Conservation (phyloP, 2,329 filamentous ascomycete genomes). For the Botrytis fragariae region DNA sequence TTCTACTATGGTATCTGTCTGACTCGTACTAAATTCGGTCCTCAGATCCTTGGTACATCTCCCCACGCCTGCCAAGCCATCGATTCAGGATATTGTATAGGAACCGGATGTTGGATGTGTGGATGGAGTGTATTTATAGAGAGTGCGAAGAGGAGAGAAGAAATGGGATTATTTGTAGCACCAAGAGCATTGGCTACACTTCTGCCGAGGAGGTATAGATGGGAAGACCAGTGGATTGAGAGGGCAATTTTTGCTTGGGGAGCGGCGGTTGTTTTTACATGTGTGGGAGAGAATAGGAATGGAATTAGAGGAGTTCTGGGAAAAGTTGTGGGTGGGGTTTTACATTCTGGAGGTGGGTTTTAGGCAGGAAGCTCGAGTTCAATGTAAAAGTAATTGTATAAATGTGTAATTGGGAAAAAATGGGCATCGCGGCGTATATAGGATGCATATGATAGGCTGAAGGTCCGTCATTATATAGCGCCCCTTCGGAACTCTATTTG, state of each 20-base stretch:
- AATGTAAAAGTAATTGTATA: not conserved
- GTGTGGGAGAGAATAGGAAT: slow-evolving; percentile 54
- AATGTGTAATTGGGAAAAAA: no score
- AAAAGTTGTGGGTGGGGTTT: slow-evolving; percentile 45
- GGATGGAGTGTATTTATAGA: slow-evolving; percentile 82
- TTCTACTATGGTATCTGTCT: slow-evolving; percentile 88
- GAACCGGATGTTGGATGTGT: slow-evolving; percentile 69
- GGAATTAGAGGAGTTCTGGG: slow-evolving; percentile 65
- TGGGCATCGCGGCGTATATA: not conserved
- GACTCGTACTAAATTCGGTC: slow-evolving; percentile 69
- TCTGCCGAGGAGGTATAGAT: slow-evolving; percentile 65
- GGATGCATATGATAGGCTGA: not conserved
- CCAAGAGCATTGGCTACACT: slow-evolving; percentile 74
- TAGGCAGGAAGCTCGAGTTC: not conserved
- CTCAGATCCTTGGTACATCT: slow-evolving; percentile 59
- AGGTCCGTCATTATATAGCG: not conserved
- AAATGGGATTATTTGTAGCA: slow-evolving; percentile 77
- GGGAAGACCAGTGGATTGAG: slow-evolving; percentile 65
- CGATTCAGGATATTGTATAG: slow-evolving; percentile 66
- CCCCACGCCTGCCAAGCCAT: slow-evolving; percentile 49
- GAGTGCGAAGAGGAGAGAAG: slow-evolving; percentile 60
- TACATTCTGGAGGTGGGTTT: not conserved
- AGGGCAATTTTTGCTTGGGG: slow-evolving; percentile 63
- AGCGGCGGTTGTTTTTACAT: slow-evolving; percentile 68
- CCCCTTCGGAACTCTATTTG: not conserved